Base-by-base conservation (phyloP, 441 rosid species). In the Brassica hybrid region DNA sequence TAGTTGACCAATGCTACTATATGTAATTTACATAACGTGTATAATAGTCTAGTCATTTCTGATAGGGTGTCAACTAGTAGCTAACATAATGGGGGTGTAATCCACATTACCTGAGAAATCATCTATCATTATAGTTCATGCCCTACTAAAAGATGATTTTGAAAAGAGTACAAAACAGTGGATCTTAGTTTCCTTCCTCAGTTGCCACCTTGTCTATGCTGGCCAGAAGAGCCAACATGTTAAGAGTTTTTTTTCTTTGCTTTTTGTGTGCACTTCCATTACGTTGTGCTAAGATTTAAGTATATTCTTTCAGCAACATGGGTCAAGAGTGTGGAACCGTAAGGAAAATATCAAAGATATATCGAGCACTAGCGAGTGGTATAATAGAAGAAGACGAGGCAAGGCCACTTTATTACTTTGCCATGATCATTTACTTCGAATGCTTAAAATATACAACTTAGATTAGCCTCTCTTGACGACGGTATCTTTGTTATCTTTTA, bases 321-420 rank as follows among this genome's bases (percentile, higher is more conserved):
- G 76, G 76, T 69, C 73, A 58, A 71, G 85, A 85, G 76, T 34
- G 27, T 70, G 71, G 72, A 76, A 65, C 73, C 10, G 69, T 76
- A 50, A 81, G 94, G 85, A 87, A 86, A 81, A 89, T 95, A 75
- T 63, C 88, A 59, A 93, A 95, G 89, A 84, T 90, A 77, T 93
- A 90, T 60, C 87, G 94, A 34, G 97, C 98, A 63, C 85, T 93
- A 54, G 98, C 87, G 21, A 64, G 72, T 68, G 96, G 99, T 75
- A 83, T 89, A 70, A 14, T 90, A 76, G 83, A 76, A 72, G 83
- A 90, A 71, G 94, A 95, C 63, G 84, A 85, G 94, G 99, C 58
- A 79, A 64, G 75, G 8, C 62, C 79, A 69, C 11, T 19, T 52
- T 56, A n/a, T 73, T 50, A 12, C 21, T 38, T 32, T 67, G 32